Conservation (phyloP, 1,139 yeast species). For the Citeromyces siamensis region DNA sequence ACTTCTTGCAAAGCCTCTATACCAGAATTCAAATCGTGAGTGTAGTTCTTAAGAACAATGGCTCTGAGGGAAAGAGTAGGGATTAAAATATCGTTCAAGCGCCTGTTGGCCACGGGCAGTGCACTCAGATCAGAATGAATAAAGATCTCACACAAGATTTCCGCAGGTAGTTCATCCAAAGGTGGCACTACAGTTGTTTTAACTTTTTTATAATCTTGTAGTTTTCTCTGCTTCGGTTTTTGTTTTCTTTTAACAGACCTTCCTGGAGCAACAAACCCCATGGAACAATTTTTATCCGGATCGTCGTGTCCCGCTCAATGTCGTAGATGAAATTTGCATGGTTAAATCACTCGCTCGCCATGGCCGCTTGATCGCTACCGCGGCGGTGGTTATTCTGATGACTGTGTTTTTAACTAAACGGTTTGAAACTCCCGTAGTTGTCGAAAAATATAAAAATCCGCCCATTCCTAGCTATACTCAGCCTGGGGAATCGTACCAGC, state of each 20-base stretch:
- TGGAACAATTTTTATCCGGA: not conserved
- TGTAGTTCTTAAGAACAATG: no score
- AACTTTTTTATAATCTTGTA: not conserved
- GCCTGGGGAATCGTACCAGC: constrained; percentile 6
- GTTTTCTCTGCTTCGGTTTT: not conserved
- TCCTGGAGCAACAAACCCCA: not conserved
- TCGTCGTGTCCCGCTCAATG: not conserved
- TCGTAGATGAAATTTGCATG: not conserved
- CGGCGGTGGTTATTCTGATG: not conserved
- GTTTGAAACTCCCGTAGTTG: not conserved
- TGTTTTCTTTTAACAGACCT: not conserved
- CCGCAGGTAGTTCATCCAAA: constrained; percentile 8
- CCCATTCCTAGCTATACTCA: not conserved
- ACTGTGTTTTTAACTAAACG: not conserved
- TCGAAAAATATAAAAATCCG: not conserved
- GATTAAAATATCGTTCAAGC: constrained; percentile 6
- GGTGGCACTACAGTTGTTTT: not conserved
- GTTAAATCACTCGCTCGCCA: not conserved
- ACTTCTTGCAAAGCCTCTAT: no score
- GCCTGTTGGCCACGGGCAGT: constrained; percentile 5
- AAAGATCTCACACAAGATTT: constrained; percentile 6
- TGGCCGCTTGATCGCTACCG: not conserved
- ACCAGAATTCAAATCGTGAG: no score
- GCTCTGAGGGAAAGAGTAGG: no score
- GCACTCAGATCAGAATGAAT: constrained; percentile 4